Percentiles rank a stretch among this genome's conserved stretches.
Evolutionary conservation across 208 protist species (phyloP).

Genomic region (Polymyxa betae): DNA sequence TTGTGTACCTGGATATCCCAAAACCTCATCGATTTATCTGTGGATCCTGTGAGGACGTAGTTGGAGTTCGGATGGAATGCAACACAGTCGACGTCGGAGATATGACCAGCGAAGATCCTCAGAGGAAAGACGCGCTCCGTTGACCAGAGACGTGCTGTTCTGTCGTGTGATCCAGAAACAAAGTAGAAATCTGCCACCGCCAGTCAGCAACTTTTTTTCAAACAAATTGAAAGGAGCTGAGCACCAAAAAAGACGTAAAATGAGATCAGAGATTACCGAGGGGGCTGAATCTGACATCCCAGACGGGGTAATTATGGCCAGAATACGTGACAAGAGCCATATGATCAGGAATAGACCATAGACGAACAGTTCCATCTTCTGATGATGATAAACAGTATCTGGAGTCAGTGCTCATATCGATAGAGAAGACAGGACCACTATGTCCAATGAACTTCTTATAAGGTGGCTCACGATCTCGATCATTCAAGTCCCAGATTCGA

Average conservation of each 20-base stretch:
- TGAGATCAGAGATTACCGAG: conserved; percentile 58
- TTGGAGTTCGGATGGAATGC: conserved; percentile 60
- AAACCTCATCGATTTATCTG: conserved; percentile 52
- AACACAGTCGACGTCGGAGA: conserved; percentile 75
- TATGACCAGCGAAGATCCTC: conserved; percentile 78
- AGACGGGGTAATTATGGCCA: conserved; percentile 81
- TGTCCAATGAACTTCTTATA: conserved; percentile 67
- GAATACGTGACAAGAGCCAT: conserved; percentile 74
- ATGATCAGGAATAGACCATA: conserved; percentile 74
- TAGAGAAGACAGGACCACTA: conserved; percentile 71
- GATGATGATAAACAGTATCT: conserved; percentile 68
- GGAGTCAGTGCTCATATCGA: conserved; percentile 68
- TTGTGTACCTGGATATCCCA: conserved; percentile 53
- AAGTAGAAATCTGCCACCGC: conserved; percentile 77
- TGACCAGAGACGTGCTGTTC: conserved; percentile 80
- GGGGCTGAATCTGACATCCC: conserved; percentile 77
- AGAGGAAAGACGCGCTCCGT: conserved; percentile 75
- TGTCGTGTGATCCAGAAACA: conserved; percentile 76
- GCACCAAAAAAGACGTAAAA: no score
- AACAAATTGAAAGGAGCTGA: no score
- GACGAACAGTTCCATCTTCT: conserved; percentile 65
- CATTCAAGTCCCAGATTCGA: not conserved
- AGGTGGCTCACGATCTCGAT: not conserved
- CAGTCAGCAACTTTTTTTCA: no score
- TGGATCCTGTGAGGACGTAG: conserved; percentile 58